phyloP scores from a whole-genome alignment of 1,284 basidiomycete species.

The Melampsora larici-populina region DNA sequence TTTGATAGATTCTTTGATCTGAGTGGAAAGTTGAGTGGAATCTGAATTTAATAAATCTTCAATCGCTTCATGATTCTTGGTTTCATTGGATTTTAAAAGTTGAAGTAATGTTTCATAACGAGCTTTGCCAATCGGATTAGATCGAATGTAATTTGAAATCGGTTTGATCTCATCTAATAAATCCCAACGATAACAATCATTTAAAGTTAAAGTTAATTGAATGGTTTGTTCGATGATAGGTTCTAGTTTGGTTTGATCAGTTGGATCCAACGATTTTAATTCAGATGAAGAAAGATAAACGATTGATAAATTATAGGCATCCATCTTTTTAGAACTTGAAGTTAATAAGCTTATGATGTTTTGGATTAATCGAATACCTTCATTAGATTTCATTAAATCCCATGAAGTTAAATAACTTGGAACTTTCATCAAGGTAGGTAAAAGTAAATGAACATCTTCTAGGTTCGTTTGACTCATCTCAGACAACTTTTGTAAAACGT shows the following conservation, averaged over 20 bases:
- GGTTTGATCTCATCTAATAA: slow-evolving; percentile 31
- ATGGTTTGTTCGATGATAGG: slow-evolving; percentile 9
- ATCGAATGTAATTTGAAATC: slow-evolving; percentile 18
- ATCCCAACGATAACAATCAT: slow-evolving; percentile 38
- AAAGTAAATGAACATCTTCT: slow-evolving; percentile 33
- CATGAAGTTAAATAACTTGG: slow-evolving; percentile 38
- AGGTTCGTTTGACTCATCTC: slow-evolving; percentile 19
- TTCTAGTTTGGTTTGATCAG: slow-evolving; percentile 1
- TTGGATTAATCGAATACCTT: slow-evolving; percentile 8
- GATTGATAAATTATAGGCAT: slow-evolving; percentile 36
- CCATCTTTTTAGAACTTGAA: slow-evolving; percentile 20
- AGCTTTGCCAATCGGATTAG: slow-evolving; percentile 18
- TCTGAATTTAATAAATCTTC: slow-evolving; percentile 27
- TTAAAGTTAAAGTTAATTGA: slow-evolving; percentile 25
- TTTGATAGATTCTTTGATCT: slow-evolving; percentile 10
- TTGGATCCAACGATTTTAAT: not conserved
- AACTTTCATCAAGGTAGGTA: slow-evolving; percentile 26
- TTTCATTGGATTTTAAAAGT: slow-evolving; percentile 17
- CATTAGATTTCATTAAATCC: slow-evolving; percentile 8
- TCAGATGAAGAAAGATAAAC: slow-evolving; percentile 36
- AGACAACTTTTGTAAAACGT: slow-evolving; percentile 20
- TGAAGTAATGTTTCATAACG: slow-evolving; percentile 11
- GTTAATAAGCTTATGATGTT: slow-evolving; percentile 24
- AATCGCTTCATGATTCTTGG: slow-evolving; percentile 18
- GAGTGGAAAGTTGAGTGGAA: slow-evolving; percentile 2